These are phyloP conservation scores for Zalerion maritima DNA, from an alignment of 495 filamentous ascomycete genomes.

Conservation along the genomic window DNA sequence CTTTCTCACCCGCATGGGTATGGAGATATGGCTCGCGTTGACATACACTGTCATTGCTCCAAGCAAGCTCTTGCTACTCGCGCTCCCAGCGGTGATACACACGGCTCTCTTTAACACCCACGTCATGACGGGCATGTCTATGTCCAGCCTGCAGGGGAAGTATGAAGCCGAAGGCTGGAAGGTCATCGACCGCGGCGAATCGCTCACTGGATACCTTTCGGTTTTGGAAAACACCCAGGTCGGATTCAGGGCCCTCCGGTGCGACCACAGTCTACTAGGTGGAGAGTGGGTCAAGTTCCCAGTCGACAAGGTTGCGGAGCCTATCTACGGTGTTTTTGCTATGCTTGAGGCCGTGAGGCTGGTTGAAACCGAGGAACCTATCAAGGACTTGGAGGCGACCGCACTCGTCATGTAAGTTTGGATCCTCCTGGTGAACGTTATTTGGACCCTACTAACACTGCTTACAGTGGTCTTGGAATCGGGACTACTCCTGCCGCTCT, in stretches of 20 bases:
- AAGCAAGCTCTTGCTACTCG: conserved; percentile 47
- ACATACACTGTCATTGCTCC: conserved; percentile 51
- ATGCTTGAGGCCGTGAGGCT: conserved; percentile 86
- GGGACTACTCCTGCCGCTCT: conserved; percentile 80
- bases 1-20: conserved; percentile 52
- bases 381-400: conserved; percentile 47
- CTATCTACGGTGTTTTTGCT: conserved; percentile 83
- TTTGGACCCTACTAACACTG: conserved; percentile 10
- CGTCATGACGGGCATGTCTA: conserved; percentile 36
- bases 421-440: too few species aligned
- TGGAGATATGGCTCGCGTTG: conserved; percentile 50
- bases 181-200: conserved; percentile 67
- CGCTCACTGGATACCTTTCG: conserved; percentile 80
- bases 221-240: conserved; percentile 59
- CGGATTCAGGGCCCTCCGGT: conserved; percentile 71
- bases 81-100: conserved; percentile 57
- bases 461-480: conserved; percentile 66
- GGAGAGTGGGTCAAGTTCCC: conserved; percentile 72
- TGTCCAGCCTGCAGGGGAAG: conserved; percentile 44
- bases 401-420: conserved; percentile 70
- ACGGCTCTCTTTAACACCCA: conserved; percentile 59
- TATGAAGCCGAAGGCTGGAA: conserved; percentile 40
- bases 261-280: conserved; percentile 85
- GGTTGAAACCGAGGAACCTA: conserved; percentile 41
- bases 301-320: conserved; percentile 48